A percentile compares a stretch with the other conserved stretches of the same genome.
Conservation (phyloP, 495 filamentous ascomycete species). For the Aspergillus taichungensis region DNA sequence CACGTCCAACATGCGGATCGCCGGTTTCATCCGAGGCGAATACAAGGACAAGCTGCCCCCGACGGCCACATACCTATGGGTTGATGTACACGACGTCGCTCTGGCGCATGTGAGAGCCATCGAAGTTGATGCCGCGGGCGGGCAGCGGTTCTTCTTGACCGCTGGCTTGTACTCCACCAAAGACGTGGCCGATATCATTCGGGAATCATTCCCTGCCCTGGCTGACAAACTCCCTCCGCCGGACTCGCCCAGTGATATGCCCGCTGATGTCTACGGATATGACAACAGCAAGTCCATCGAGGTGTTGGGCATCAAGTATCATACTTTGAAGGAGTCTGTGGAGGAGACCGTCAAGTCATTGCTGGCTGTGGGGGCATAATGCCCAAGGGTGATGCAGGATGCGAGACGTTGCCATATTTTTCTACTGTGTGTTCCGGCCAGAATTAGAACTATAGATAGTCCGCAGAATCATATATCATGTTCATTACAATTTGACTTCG, state of each 20-base stretch:
- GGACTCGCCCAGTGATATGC: conserved; percentile 30
- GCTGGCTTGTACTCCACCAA: conserved; percentile 58
- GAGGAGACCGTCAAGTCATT: conserved; percentile 48
- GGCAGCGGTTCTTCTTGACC: conserved; percentile 62
- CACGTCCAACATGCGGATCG: conserved; percentile 55
- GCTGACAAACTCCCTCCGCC: conserved; percentile 49
- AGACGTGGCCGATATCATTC: conserved; percentile 53
- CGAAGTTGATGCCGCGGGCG: conserved; percentile 55
- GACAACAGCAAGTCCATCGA: conserved; percentile 47
- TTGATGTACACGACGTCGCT: conserved; percentile 65
- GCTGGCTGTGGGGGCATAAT: conserved; percentile 35
- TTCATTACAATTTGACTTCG: neutral
- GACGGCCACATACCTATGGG: conserved; percentile 49
- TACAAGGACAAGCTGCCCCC: conserved; percentile 54
- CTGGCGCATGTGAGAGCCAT: conserved; percentile 63
- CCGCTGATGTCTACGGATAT: conserved; percentile 32
- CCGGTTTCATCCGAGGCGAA: conserved; percentile 50
- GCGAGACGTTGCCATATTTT: no score
- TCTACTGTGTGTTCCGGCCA: no score
- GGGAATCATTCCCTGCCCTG: conserved; percentile 57
- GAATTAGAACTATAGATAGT: neutral
- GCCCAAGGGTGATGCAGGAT: neutral
- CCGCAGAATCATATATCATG: neutral
- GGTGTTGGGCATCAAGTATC: conserved; percentile 52
- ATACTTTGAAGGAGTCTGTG: conserved; percentile 44